phyloP scores from a whole-genome alignment of 176 grass and related monocot species.

The Oryza rufipogon region DNA sequence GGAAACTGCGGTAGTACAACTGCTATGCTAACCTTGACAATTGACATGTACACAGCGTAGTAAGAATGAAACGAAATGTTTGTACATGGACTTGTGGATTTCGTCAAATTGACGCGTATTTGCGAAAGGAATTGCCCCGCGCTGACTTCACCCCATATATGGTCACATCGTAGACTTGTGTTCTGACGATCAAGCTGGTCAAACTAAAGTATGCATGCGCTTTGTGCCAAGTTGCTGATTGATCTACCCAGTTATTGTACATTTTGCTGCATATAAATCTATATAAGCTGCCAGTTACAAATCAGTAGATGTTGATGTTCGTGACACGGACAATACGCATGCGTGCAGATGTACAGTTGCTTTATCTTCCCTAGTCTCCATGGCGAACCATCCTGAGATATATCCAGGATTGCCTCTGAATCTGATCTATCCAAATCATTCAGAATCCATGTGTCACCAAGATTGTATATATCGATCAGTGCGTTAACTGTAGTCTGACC shows the following conservation, averaged over 20 bases:
- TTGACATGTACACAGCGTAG: background rate
- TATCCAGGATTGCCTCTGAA: background rate
- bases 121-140: background rate
- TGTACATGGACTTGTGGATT: background rate
- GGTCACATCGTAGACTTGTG: conserved; percentile 14
- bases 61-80: background rate
- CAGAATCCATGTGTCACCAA: background rate
- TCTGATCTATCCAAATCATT: background rate
- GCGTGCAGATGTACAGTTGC: background rate
- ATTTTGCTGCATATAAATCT: background rate
- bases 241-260: background rate
- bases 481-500: background rate
- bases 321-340: conserved; percentile 21
- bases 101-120: background rate
- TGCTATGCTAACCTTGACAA: background rate
- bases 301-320: background rate
- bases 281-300: background rate
- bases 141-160: conserved; percentile 9
- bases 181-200: conserved; percentile 14
- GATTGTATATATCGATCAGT: background rate
- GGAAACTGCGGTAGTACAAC: background rate
- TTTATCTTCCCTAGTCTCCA: conserved; percentile 21
- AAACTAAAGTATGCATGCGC: background rate
- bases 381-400: conserved; percentile 23
- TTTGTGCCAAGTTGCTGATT: conserved; percentile 11